These are phyloP conservation scores for Hippophae gyantsensis DNA, from an alignment of 306 rosid genomes.

Conservation along the genomic window DNA sequence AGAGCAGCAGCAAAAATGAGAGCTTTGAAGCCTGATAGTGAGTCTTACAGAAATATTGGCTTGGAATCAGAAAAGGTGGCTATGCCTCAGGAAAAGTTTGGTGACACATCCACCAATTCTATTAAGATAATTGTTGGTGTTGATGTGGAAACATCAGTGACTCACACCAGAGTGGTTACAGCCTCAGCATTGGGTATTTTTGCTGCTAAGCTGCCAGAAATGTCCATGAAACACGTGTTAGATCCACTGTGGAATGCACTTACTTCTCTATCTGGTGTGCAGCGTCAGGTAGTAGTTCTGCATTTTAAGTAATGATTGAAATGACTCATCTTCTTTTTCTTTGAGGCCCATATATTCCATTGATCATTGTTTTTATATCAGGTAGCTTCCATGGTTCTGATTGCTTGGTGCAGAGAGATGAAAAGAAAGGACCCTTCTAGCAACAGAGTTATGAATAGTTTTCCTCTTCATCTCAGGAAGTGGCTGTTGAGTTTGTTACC, in stretches of 20 bases:
- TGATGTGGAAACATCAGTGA: slow-evolving; percentile 71
- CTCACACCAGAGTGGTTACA: slow-evolving; percentile 81
- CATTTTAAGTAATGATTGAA: slow-evolving; percentile 5
- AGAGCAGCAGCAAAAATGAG: slow-evolving; percentile 99
- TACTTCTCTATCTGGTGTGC: slow-evolving; percentile 71
- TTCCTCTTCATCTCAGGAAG: slow-evolving; percentile 36
- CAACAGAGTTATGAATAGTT: slow-evolving; percentile 30
- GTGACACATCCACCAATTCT: slow-evolving; percentile 52
- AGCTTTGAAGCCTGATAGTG: slow-evolving; percentile 74
- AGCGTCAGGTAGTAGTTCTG: slow-evolving; percentile 60
- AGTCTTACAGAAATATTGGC: slow-evolving; percentile 40
- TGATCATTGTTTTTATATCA: slow-evolving; percentile 22
- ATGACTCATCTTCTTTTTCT: slow-evolving; percentile 8
- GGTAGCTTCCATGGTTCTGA: slow-evolving; percentile 87
- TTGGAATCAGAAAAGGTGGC: slow-evolving; percentile 42
- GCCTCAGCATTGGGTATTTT: slow-evolving; percentile 81
- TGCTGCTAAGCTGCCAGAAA: slow-evolving; percentile 62
- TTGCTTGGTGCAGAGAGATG: slow-evolving; percentile 87
- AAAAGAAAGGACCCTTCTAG: slow-evolving; percentile 20
- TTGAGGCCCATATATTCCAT: slow-evolving; percentile 7
- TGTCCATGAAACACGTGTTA: slow-evolving; percentile 43
- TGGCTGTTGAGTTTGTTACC: slow-evolving; percentile 82
- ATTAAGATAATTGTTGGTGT: slow-evolving; percentile 83
- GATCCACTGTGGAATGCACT: slow-evolving; percentile 70
- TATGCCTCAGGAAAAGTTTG: slow-evolving; percentile 55